Conservation (phyloP, 352 stramenopile species). For the Pythium apleroticum region DNA sequence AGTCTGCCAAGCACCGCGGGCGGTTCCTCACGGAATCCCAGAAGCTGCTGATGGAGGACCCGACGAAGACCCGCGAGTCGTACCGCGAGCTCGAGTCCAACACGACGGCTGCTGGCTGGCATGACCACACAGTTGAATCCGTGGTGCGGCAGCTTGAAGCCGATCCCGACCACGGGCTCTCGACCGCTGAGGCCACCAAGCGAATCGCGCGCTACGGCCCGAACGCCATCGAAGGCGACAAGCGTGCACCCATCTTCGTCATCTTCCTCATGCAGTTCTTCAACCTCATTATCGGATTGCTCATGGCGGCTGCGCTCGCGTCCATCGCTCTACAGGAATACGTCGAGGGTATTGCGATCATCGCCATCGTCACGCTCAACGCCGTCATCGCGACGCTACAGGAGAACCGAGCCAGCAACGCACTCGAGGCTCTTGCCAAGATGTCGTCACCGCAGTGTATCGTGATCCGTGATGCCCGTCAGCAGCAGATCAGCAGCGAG, state of each 20-base stretch:
- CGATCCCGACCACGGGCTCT: constrained; percentile 21
- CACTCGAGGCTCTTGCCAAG: constrained; percentile 35
- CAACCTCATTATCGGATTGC: constrained; percentile 41
- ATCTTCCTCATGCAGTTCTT: constrained; percentile 43
- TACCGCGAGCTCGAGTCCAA: constrained; percentile 37
- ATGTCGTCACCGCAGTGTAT: constrained; percentile 37
- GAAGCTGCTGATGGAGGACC: constrained; percentile 33
- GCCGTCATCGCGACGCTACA: constrained; percentile 38
- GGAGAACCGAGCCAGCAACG: constrained; percentile 36
- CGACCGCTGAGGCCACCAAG: constrained; percentile 19
- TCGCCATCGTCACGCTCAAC: constrained; percentile 45
- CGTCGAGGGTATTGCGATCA: constrained; percentile 39
- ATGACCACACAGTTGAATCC: constrained; percentile 29
- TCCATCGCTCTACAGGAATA: constrained; percentile 41
- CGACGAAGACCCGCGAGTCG: constrained; percentile 39
- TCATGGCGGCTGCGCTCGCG: constrained; percentile 37
- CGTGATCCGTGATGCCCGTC: constrained; percentile 31
- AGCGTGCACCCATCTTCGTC: constrained; percentile 26
- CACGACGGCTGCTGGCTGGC: constrained; percentile 30
- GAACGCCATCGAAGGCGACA: constrained; percentile 32
- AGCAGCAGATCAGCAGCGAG: constrained; percentile 32
- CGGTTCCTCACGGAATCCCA: constrained; percentile 41
- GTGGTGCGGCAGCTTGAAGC: constrained; percentile 36
- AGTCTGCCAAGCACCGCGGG: constrained; percentile 24
- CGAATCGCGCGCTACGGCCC: constrained; percentile 24